Evolutionary conservation across 139 green algal genomes (phyloP).

Genomic region (Deuterostichococcus epilithicus): DNA sequence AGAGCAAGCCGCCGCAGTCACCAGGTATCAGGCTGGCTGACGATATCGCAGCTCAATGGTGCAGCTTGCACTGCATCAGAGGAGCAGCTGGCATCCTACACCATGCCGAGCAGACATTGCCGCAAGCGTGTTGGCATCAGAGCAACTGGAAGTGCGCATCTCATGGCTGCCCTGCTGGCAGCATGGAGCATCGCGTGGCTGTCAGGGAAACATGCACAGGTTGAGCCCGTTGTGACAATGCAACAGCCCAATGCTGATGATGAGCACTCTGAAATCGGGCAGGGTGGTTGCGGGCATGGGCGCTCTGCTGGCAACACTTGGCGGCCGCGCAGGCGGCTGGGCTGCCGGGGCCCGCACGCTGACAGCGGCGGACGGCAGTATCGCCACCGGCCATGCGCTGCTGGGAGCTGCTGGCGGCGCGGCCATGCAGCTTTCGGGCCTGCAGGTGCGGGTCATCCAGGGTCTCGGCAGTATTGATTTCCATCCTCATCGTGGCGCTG

Average conservation of each 20-base stretch:
- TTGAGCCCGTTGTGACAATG: too few species aligned
- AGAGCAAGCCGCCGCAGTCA: neutral
- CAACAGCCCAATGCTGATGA: neutral
- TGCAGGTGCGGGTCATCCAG: constrained; percentile 14
- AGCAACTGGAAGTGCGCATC: too few species aligned
- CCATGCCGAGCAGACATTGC: too few species aligned
- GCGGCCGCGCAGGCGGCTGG: neutral
- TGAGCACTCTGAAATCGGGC: too few species aligned
- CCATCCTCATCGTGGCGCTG: too few species aligned
- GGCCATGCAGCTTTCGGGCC: neutral
- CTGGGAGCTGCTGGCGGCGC: neutral
- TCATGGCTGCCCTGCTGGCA: too few species aligned
- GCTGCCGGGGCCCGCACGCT: neutral
- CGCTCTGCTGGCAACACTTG: neutral
- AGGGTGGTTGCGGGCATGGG: neutral
- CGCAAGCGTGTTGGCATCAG: too few species aligned
- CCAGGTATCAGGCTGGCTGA: too few species aligned
- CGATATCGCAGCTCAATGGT: too few species aligned
- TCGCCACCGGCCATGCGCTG: constrained; percentile 25
- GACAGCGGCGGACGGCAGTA: constrained; percentile 6
- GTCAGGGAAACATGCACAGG: neutral
- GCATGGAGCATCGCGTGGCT: too few species aligned
- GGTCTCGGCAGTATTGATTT: neutral
- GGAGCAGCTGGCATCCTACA: neutral
- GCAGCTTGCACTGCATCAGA: neutral